phyloP scores from a whole-genome alignment of 306 rosid genomes.

The Prunus salicina region DNA sequence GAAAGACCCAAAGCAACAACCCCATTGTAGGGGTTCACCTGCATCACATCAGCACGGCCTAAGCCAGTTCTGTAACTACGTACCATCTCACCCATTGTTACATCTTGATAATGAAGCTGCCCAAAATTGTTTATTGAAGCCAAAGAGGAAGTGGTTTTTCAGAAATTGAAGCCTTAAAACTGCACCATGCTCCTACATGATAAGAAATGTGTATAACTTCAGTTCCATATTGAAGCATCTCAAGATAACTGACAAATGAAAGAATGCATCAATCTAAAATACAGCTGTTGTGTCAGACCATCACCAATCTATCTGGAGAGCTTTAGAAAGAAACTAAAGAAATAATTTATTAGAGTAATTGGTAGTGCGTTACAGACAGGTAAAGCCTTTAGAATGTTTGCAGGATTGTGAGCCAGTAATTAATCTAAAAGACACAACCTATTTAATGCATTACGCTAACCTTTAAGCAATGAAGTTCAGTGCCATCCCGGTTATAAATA shows the following conservation, averaged over 20 bases:
- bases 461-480: conserved; percentile 91
- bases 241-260: not conserved
- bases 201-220: conserved; percentile 5
- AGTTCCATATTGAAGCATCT: conserved; percentile 18
- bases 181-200: conserved; percentile 73
- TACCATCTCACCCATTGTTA: conserved; percentile 59
- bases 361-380: not conserved
- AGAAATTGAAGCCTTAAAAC: conserved; percentile 77
- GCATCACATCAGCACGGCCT: conserved; percentile 87
- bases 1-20: conserved; percentile 89
- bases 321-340: not conserved
- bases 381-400: not conserved
- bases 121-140: conserved; percentile 74
- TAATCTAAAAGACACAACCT: not conserved
- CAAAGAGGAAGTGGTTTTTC: conserved; percentile 71
- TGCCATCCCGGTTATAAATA: conserved; percentile 72
- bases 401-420: not conserved
- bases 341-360: not conserved
- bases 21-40: conserved; percentile 63
- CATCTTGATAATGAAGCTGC: conserved; percentile 85
- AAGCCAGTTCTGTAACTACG: conserved; percentile 62
- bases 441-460: conserved; percentile 38
- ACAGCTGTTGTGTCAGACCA: not conserved
- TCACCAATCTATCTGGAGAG: not conserved
- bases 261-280: not conserved